Evolutionary conservation across 805 yeast genomes (phyloP).

Genomic region (Ogataea henricii): DNA sequence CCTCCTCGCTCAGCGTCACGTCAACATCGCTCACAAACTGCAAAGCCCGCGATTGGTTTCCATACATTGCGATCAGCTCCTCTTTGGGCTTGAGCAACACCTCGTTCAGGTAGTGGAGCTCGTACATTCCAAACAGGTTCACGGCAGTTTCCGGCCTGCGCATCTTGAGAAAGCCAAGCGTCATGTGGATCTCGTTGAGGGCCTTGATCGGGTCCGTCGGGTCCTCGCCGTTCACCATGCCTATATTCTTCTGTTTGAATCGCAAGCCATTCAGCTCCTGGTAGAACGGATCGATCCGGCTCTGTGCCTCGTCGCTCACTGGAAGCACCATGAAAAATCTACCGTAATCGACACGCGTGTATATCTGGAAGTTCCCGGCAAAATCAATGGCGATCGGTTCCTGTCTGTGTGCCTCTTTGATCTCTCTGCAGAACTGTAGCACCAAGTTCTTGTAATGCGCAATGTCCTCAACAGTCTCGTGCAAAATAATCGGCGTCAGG

Average conservation of each 20-base stretch:
- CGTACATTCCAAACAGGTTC: constrained; percentile 30
- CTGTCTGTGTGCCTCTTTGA: constrained; percentile 7
- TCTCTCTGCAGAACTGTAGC: constrained; percentile 9
- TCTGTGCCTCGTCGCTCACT: constrained; percentile 5
- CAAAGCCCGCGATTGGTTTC: constrained; percentile 14
- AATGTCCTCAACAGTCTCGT: constrained; percentile 13
- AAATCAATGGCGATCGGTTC: constrained; percentile 10
- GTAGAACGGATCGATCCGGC: constrained; percentile 8
- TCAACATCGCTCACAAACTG: constrained; percentile 21
- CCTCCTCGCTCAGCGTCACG: constrained; percentile 8
- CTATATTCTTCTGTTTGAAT: constrained; percentile 18
- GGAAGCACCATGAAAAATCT: constrained; percentile 19
- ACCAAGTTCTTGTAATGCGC: constrained; percentile 17
- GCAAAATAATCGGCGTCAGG: constrained; percentile 30
- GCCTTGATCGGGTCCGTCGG: constrained; percentile 12
- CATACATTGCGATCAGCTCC: constrained; percentile 21
- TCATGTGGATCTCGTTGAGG: constrained; percentile 21
- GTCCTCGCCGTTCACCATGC: constrained; percentile 24
- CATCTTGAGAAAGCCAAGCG: constrained; percentile 17
- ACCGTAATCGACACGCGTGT: constrained; percentile 17
- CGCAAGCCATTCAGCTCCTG: constrained; percentile 8
- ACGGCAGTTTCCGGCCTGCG: background rate
- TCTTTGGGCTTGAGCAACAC: constrained; percentile 26
- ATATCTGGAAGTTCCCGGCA: constrained; percentile 11
- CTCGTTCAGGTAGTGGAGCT: constrained; percentile 28